Evolutionary conservation across 176 grass and related monocot species (phyloP).

Genomic region (Hordeum marinum): DNA sequence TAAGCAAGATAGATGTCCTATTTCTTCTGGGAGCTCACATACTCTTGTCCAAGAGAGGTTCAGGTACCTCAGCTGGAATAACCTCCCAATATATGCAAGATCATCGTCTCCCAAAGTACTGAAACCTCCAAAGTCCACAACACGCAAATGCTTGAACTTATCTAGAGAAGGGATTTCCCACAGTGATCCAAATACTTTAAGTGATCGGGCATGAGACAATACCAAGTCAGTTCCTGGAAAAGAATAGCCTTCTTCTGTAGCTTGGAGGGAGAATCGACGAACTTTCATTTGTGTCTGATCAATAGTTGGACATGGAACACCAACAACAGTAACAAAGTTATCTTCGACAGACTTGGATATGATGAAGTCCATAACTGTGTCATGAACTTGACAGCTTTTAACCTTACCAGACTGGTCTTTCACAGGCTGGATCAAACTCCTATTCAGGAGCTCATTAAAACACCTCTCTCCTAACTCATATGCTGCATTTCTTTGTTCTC

Average conservation of each 20-base stretch:
- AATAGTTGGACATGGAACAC: background rate
- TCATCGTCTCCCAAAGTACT: background rate
- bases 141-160: background rate
- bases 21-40: background rate
- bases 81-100: background rate
- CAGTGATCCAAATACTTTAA: background rate
- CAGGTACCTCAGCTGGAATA: background rate
- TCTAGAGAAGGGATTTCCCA: background rate
- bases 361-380: background rate
- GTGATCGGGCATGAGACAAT: background rate
- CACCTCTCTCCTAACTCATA: background rate
- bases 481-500: background rate
- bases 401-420: background rate
- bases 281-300: background rate
- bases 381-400: background rate
- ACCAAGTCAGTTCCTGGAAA: background rate
- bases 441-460: background rate
- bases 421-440: background rate
- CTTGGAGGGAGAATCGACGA: background rate
- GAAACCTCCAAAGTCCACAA: background rate
- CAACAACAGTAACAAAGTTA: background rate
- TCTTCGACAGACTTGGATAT: background rate
- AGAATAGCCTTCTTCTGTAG: background rate
- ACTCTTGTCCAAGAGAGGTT: background rate
- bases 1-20: background rate